Percentiles rank a stretch among this genome's conserved stretches.
These are phyloP conservation scores for Penicillium coffeae DNA, from an alignment of 495 filamentous ascomycete genomes.

Conservation along the genomic window DNA sequence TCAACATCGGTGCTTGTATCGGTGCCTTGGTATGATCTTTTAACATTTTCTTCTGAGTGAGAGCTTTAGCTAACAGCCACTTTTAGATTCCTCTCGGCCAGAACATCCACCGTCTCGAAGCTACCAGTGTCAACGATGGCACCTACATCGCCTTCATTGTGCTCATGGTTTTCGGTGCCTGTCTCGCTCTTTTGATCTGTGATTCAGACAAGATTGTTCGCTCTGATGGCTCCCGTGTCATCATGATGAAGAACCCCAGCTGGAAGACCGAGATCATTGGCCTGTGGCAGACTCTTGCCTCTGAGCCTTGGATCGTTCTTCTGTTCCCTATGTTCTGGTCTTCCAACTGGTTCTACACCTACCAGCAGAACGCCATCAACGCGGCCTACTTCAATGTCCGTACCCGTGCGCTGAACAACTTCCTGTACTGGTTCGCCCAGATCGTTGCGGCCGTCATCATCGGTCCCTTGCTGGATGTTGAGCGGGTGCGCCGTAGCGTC, in stretches of 20 bases:
- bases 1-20: conserved; percentile 50
- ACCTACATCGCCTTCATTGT: conserved; percentile 53
- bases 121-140: conserved; percentile 40
- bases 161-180: conserved; percentile 50
- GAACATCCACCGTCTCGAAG: conserved; percentile 36
- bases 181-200: conserved; percentile 51
- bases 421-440: conserved; percentile 52
- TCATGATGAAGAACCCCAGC: conserved; percentile 79
- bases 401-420: conserved; percentile 44
- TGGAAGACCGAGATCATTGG: conserved; percentile 49
- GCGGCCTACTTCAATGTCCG: conserved; percentile 44
- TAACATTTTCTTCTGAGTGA: neutral
- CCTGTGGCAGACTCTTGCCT: conserved; percentile 34
- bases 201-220: conserved; percentile 69
- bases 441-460: conserved; percentile 46
- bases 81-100: conserved; percentile 42
- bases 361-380: conserved; percentile 58
- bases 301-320: conserved; percentile 37
- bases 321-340: conserved; percentile 55
- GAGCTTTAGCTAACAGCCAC: too few species aligned
- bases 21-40: conserved; percentile 37
- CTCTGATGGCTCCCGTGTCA: conserved; percentile 69
- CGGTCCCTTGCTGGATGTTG: conserved; percentile 42
- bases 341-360: conserved; percentile 78
- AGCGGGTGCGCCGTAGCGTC: conserved; percentile 33